Conservation (phyloP, 768 basidiomycete genomes). For the Russula foetens region DNA sequence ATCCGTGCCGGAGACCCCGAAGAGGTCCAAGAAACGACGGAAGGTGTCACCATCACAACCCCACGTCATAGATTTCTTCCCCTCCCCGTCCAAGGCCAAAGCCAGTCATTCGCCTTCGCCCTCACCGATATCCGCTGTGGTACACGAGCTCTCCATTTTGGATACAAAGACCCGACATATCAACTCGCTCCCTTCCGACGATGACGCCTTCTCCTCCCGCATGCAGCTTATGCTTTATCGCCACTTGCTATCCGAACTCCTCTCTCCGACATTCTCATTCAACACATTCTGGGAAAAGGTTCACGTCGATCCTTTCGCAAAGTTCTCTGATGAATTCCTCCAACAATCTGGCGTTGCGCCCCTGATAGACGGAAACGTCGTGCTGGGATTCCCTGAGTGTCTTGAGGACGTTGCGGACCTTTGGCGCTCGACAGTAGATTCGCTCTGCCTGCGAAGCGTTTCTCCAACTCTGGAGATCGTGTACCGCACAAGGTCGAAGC, state of each 20-base stretch:
- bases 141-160: constrained; percentile 37
- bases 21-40: constrained; percentile 25
- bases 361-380: background rate
- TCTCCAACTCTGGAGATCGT: constrained; percentile 39
- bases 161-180: constrained; percentile 66
- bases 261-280: constrained; percentile 43
- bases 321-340: constrained; percentile 47
- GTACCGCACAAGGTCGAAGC: constrained; percentile 34
- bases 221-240: constrained; percentile 77
- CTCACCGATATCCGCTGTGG: background rate
- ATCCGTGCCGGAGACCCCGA: constrained; percentile 23
- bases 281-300: constrained; percentile 42
- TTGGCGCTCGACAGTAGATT: constrained; percentile 27
- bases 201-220: constrained; percentile 50
- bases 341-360: constrained; percentile 21
- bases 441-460: constrained; percentile 28
- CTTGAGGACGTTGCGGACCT: constrained; percentile 27
- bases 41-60: constrained; percentile 20
- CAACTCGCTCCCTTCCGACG: constrained; percentile 43
- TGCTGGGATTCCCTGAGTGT: constrained; percentile 16
- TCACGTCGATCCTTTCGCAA: constrained; percentile 33
- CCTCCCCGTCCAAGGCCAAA: background rate
- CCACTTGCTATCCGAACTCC: constrained; percentile 48
- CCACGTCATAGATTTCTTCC: constrained; percentile 21
- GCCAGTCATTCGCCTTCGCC: background rate